Conservation (phyloP, 768 basidiomycete species). For the Baorangia bicolor region DNA sequence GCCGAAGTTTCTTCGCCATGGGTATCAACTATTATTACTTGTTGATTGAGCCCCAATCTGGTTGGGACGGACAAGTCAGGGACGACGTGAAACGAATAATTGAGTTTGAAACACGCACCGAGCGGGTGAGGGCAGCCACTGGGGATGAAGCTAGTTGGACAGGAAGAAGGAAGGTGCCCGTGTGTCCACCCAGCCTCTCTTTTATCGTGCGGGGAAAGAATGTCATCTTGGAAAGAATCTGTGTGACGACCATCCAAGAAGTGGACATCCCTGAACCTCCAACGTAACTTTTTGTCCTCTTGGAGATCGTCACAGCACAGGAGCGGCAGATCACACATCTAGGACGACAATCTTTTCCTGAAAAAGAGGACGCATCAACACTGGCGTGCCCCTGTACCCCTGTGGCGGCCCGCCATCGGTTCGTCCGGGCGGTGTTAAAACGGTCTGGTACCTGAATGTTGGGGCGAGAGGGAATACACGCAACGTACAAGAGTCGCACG, state of each 20-base stretch:
- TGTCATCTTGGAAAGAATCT: too few species aligned
- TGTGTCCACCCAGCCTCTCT: background rate
- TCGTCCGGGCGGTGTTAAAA: background rate
- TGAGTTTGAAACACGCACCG: background rate
- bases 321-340: too few species aligned
- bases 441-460: too few species aligned
- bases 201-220: background rate
- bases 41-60: background rate
- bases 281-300: background rate
- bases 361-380: too few species aligned
- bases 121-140: background rate
- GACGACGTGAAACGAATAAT: background rate
- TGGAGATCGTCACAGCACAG: too few species aligned
- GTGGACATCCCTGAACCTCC: background rate
- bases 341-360: too few species aligned
- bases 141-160: background rate
- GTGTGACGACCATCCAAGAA: background rate
- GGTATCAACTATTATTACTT: background rate
- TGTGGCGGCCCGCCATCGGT: too few species aligned
- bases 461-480: background rate
- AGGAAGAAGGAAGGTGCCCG: background rate
- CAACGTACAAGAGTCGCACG: background rate
- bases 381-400: background rate
- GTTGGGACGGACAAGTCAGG: background rate
- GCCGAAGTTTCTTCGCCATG: conserved; percentile 11